Evolutionary conservation across 78 protist genomes (phyloP), one percentile per base, ranked within the genome.

Genomic region (Chrysochromulina parva): DNA sequence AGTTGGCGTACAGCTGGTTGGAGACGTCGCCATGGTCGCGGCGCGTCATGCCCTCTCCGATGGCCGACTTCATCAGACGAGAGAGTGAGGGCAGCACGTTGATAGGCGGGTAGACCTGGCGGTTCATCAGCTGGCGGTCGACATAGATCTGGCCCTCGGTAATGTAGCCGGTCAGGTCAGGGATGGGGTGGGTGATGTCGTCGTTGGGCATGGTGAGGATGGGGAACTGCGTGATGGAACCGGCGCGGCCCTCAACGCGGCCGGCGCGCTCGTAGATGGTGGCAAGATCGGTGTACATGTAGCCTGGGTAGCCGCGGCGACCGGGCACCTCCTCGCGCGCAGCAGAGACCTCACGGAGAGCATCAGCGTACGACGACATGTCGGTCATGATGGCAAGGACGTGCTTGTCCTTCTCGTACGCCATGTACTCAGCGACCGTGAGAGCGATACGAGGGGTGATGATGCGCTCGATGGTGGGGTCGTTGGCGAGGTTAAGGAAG

Each of bases 391-490:
- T 97, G 87, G 98, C 99, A 22, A 98, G 94, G 59, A 99, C 99
- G 97, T 99, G 99, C 96, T 95, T 98, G 88, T 97, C 99, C 95
- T 98, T 97, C 87, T 97, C 97, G 94, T 98, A 99, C 78, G 99
- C 99, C 20, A 98, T 93, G 88, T 96, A 98, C 94, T 90, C 93
- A 3, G 93, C 93, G 5, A 89, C 54, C 22, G 93, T 90, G 14
- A 90, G 82, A 17, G 93, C 93, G 5, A 84, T 48, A 52, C 89
- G 69, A 20, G 99, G 99, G 6, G 99, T 99, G 93, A 99, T 98
- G 96, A 99, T 99, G 47, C 99, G 98, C 96, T 99, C 99, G 91
- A 99, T 99, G 88, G 99, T 99, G 62, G 99, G 99, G 86, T 99
- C 99, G 96, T 98, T 97, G 76, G 99, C 99, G 6, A 98, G 85